Conservation (phyloP, 1,139 yeast genomes). For the Pichia cactophila region DNA sequence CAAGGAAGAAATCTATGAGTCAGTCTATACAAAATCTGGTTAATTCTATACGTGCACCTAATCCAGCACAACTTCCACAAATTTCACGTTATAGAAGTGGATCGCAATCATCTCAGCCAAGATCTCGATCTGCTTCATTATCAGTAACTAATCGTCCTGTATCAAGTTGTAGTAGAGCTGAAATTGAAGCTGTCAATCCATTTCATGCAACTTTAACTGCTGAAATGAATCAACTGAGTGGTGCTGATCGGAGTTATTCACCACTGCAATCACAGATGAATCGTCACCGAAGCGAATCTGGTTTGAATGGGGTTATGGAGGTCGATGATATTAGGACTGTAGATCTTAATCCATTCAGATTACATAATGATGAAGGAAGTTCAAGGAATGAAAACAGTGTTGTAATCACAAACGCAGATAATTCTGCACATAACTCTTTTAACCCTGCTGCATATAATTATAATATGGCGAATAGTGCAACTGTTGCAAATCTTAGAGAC, state of each 20-base stretch:
- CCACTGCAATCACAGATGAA: not conserved
- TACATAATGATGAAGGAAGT: not conserved
- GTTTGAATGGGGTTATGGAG: not conserved
- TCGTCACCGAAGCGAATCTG: not conserved
- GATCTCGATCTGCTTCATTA: constrained; percentile 7
- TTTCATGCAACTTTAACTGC: not conserved
- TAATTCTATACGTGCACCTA: constrained; percentile 21
- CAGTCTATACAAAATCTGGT: constrained; percentile 21
- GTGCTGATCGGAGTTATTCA: not conserved
- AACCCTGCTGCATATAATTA: constrained; percentile 22
- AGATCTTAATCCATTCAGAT: not conserved
- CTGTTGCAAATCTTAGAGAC: constrained; percentile 23
- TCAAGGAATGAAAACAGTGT: not conserved
- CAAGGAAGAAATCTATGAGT: constrained; percentile 23
- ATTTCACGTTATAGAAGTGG: constrained; percentile 4
- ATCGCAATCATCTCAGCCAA: constrained; percentile 5
- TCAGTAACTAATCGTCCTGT: constrained; percentile 1
- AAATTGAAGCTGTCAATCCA: constrained; percentile 3
- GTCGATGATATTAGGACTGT: not conserved
- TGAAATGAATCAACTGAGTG: not conserved
- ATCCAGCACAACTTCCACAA: constrained; percentile 3
- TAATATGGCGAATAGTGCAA: constrained; percentile 24
- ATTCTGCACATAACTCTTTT: constrained; percentile 21
- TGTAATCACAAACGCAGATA: constrained; percentile 7
- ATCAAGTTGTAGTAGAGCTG: not conserved